Percentiles rank a stretch among this genome's conserved stretches.
phyloP scores from a whole-genome alignment of 768 basidiomycete genomes.

The Mycena filopes region DNA sequence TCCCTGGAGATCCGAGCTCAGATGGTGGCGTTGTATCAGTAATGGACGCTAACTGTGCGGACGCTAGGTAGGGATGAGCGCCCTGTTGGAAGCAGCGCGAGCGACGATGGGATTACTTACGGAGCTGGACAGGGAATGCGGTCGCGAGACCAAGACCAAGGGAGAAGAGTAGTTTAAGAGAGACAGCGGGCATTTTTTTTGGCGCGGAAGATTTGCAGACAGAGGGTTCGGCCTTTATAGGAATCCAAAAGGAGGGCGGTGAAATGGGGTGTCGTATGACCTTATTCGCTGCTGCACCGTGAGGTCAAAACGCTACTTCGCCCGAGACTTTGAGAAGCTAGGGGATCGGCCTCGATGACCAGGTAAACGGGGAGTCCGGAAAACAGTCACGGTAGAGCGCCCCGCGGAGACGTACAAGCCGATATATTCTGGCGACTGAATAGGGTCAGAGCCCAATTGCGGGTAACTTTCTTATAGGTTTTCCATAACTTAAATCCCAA shows the following conservation, averaged over 20 bases:
- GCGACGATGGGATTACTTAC: not conserved
- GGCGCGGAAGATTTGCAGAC: not conserved
- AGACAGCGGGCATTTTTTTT: constrained; percentile 6
- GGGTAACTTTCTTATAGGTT: not conserved
- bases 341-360: constrained; percentile 28
- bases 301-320: constrained; percentile 27
- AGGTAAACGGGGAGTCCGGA: constrained; percentile 21
- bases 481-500: constrained; percentile 12
- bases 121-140: constrained; percentile 7
- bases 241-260: not conserved
- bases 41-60: constrained; percentile 14
- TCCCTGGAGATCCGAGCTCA: not conserved
- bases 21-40: not conserved
- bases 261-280: constrained; percentile 7
- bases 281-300: constrained; percentile 27
- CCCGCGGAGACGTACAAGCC: constrained; percentile 21
- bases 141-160: constrained; percentile 2
- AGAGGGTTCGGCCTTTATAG: constrained; percentile 7
- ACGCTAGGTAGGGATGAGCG: constrained; percentile 5
- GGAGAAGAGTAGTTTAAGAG: constrained; percentile 1
- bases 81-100: not conserved
- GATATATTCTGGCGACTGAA: constrained; percentile 16
- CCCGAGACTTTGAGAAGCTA: constrained; percentile 27
- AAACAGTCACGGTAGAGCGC: constrained; percentile 21
- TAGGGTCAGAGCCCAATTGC: constrained; percentile 10